Evolutionary conservation across 768 basidiomycete species (phyloP), one percentile per base, ranked within the genome.

Genomic region (Imleria badia): DNA sequence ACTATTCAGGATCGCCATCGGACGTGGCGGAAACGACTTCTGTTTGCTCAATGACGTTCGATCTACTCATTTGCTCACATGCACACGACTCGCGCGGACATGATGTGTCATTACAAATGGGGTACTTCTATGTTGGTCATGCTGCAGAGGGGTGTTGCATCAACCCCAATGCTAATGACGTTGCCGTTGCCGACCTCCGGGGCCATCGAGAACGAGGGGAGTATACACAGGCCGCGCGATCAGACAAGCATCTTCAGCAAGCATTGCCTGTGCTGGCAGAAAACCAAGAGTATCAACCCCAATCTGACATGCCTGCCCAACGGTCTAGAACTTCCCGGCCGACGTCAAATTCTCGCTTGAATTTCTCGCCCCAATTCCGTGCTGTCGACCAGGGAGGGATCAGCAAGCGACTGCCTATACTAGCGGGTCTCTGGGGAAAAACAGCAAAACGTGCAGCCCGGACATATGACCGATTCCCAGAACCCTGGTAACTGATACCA

Each of bases 401-500:
- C 49, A 59, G 44, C 57, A 60, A 59, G 61, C 59, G 59, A 55
- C 31, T 60, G 48, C 44, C 44, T 50, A 20, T 50, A 17, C 51
- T 49, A 50, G 60, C 56, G 61, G 58, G 52, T 47, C 60, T 60
- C 63, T 48, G 58, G 60, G 57, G 54, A 50, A 48, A 54, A 46
- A 56, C 56, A 46, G 23, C 44, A 58, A 51, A 62, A 60, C 60
- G 51, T 61, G 60, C 46, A 46, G 54, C 56, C 49, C 62, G 46
- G 53, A 63, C 59, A 52, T 60, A 62, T 62, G 50, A 38, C 51
- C 59, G 55, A 46, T 55, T 66, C 57, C 69, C 61, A 51, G 52
- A 59, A 56, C 60, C 61, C 61, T 63, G 63, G 61, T 60, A 72
- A 66, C 65, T 45, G 44, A 63, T 30, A 53, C 55, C 63, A 72